A percentile compares a stretch with the other conserved stretches of the same genome.
Evolutionary conservation across 495 filamentous ascomycete genomes (phyloP).

Genomic region (Penicillium taxi): DNA sequence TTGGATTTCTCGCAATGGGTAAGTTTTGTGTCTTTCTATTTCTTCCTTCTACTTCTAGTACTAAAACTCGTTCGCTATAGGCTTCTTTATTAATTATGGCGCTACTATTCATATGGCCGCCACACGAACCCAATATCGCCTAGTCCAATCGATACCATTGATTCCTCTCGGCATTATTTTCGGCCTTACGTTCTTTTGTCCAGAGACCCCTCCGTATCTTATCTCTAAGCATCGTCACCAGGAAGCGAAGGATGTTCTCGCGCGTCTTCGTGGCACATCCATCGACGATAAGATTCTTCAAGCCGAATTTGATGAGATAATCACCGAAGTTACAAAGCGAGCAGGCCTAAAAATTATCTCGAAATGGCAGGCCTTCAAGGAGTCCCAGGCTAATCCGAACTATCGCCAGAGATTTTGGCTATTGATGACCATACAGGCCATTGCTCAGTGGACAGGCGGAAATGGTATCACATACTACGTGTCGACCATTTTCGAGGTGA

Average conservation of each 20-base stretch:
- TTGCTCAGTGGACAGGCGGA: constrained; percentile 41
- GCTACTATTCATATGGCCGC: constrained; percentile 32
- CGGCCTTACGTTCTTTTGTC: constrained; percentile 27
- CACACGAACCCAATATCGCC: constrained; percentile 34
- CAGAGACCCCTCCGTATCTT: constrained; percentile 38
- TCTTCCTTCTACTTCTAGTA: neutral
- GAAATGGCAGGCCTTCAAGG: constrained; percentile 36
- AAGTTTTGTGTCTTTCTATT: constrained; percentile 8
- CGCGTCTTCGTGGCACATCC: constrained; percentile 30
- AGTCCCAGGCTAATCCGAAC: constrained; percentile 32
- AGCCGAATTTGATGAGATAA: constrained; percentile 32
- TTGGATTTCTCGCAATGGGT: constrained; percentile 34
- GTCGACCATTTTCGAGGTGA: constrained; percentile 29
- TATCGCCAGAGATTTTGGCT: constrained; percentile 43
- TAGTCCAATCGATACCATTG: constrained; percentile 38
- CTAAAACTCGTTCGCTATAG: constrained; percentile 13
- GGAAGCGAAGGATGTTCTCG: constrained; percentile 29
- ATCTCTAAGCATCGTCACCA: constrained; percentile 28
- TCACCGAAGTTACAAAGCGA: constrained; percentile 23
- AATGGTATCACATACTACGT: constrained; percentile 45
- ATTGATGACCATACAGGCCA: constrained; percentile 37
- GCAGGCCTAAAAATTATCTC: constrained; percentile 24
- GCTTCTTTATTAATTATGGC: constrained; percentile 44
- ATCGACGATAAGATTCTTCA: constrained; percentile 23
- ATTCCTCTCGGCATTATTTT: constrained; percentile 35